Percentiles rank a stretch among this genome's conserved stretches.
Conservation (phyloP, 2,329 filamentous ascomycete genomes). For the Thermochaetoides dissita region DNA sequence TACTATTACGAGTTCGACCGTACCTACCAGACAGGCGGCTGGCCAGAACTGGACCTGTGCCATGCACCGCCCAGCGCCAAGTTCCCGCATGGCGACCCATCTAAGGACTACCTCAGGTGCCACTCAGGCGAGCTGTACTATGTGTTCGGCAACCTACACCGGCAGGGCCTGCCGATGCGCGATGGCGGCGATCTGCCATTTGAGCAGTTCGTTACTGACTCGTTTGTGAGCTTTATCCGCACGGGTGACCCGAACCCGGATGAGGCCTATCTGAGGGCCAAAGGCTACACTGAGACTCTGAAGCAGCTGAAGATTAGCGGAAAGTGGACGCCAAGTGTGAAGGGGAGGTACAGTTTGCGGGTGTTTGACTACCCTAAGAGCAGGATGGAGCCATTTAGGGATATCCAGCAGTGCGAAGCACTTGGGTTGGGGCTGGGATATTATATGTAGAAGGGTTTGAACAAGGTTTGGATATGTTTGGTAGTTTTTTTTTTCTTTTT, state of each 20-base stretch:
- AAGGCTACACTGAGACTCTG: constrained; percentile 24
- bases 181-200: constrained; percentile 29
- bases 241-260: constrained; percentile 37
- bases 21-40: constrained; percentile 37
- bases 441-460: constrained; percentile 2
- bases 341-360: constrained; percentile 27
- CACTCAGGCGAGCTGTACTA: constrained; percentile 43
- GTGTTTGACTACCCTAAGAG: constrained; percentile 31
- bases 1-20: constrained; percentile 50
- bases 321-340: constrained; percentile 23
- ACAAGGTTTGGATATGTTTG: not conserved
- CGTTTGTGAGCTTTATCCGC: constrained; percentile 37
- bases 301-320: constrained; percentile 13
- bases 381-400: constrained; percentile 26
- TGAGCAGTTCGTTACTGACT: constrained; percentile 28
- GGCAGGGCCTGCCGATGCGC: constrained; percentile 28
- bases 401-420: constrained; percentile 35
- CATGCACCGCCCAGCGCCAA: constrained; percentile 23
- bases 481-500: not conserved
- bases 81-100: constrained; percentile 29
- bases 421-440: constrained; percentile 32
- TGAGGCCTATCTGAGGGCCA: constrained; percentile 27
- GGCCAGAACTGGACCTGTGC: constrained; percentile 38
- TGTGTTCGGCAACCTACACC: constrained; percentile 36
- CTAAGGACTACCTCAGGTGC: constrained; percentile 33